phyloP scores from a whole-genome alignment of 805 yeast genomes.

The Myxozyma neglecta region DNA sequence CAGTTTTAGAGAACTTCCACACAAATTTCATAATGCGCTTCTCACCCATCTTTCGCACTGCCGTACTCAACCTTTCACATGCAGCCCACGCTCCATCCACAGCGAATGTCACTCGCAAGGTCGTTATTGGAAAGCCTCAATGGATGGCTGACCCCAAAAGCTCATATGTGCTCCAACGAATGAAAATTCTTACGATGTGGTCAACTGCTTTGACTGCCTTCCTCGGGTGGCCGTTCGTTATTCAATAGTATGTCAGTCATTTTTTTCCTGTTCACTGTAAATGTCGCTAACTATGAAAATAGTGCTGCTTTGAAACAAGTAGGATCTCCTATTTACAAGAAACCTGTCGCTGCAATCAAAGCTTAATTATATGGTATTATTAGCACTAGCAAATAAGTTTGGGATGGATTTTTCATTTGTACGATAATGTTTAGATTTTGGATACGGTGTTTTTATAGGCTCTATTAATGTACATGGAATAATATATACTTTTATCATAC shows the following conservation, averaged over 20 bases:
- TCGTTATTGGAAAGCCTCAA: neutral
- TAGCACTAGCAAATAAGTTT: too few relatives aligned
- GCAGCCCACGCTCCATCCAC: neutral
- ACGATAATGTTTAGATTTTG: too few relatives aligned
- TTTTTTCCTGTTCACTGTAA: neutral
- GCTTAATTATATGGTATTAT: too few relatives aligned
- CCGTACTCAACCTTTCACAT: slow-evolving; percentile 3
- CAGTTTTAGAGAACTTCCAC: too few relatives aligned
- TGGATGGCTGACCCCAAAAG: slow-evolving; percentile 3
- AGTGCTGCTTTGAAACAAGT: neutral
- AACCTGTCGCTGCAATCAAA: too few relatives aligned
- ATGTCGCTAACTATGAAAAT: neutral
- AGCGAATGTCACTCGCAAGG: neutral
- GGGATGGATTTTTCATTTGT: too few relatives aligned
- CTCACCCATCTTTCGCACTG: slow-evolving; percentile 6
- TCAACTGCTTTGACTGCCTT: neutral
- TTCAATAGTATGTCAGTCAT: neutral
- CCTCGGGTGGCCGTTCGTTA: neutral
- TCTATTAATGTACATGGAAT: too few relatives aligned
- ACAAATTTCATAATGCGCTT: slow-evolving; percentile 4
- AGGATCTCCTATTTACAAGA: neutral
- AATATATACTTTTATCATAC: too few relatives aligned
- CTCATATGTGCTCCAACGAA: neutral
- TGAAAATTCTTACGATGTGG: neutral
- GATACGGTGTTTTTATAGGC: too few relatives aligned